Conservation (phyloP, 1,284 basidiomycete genomes). For the Ganoderma boninense region DNA sequence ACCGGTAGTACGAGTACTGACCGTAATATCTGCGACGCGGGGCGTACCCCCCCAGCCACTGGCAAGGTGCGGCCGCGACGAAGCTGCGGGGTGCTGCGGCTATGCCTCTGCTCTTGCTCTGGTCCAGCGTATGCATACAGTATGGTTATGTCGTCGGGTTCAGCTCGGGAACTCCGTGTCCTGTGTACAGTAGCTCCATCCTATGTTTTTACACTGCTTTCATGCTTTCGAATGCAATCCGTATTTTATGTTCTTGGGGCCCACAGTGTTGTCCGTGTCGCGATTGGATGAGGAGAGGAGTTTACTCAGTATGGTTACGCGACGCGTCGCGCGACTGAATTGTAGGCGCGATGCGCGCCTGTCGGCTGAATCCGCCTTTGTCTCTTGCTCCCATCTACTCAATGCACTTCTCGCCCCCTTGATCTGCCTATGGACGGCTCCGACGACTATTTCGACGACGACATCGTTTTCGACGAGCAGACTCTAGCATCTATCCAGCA, state of each 20-base stretch:
- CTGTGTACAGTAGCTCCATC: not conserved
- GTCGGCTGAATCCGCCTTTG: not conserved
- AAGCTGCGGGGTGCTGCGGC: not conserved
- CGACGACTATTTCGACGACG: constrained; percentile 75
- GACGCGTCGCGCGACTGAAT: too few species aligned
- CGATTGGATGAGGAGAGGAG: too few species aligned
- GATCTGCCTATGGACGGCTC: constrained; percentile 60
- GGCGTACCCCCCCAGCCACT: constrained; percentile 12
- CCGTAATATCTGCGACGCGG: constrained; percentile 3
- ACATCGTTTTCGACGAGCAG: constrained; percentile 68
- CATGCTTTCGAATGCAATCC: constrained; percentile 23
- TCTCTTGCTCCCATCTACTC: constrained; percentile 6
- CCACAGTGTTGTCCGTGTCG: not conserved
- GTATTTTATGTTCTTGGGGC: not conserved
- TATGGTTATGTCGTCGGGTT: not conserved
- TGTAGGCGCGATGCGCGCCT: not conserved
- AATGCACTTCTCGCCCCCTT: constrained; percentile 7
- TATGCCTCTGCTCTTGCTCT: not conserved
- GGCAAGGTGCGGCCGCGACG: not conserved
- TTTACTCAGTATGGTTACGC: too few species aligned
- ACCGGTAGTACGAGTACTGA: not conserved
- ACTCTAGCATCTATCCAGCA: constrained; percentile 68
- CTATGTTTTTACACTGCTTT: constrained; percentile 16
- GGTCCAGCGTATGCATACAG: not conserved
- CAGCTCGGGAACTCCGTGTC: constrained; percentile 4